Evolutionary conservation across 306 rosid species (phyloP), one percentile per base, ranked within the genome.

Genomic region (Lupinus albus): DNA sequence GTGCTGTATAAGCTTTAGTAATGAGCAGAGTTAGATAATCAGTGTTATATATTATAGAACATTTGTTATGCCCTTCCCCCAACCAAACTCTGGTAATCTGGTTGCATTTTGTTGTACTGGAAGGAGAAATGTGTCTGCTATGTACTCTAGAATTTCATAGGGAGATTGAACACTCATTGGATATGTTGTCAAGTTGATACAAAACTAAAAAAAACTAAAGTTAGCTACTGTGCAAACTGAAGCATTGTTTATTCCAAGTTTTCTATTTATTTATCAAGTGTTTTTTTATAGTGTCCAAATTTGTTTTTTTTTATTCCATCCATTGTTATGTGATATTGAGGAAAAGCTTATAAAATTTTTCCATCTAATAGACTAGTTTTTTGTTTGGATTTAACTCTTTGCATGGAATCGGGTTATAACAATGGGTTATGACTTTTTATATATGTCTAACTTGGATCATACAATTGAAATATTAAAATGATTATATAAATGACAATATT

Each of bases 1-100:
- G 12, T 72, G 42, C 12, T 59, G 44, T 51, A 33, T 72, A 36
- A 30, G 76, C 64, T 58, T 60, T 71, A 33, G 76, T 67, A 45
- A 48, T 67, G 32, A 18, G 47, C 59, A 30, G 63, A 62, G 78
- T 33, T 63, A 53, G 46, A 52, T 53, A 17, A 30, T 54, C 18
- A 53, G 17, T 39, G 18, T 16, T 68, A n/a, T 42, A 39, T 21
- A 6, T 46, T 33, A 33, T 33, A 33, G 25, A 46, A 25, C 18
- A 15, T 51, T 1, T 66, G 32, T 14, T 16, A 17, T 57, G 38
- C 48, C 12, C 61, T 53, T 42, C 30, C 28, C 21, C n/a, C 36
- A 0, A 13, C 8, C 35, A 46, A 65, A 8, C 35, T 11, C 45
- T 21, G 5, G 1, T 16, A 21, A 8, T 25, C 5, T 53, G 50